Evolutionary conservation across 805 yeast genomes (phyloP), one percentile per base, ranked within the genome.

Genomic region (Kazachstania taianensis): DNA sequence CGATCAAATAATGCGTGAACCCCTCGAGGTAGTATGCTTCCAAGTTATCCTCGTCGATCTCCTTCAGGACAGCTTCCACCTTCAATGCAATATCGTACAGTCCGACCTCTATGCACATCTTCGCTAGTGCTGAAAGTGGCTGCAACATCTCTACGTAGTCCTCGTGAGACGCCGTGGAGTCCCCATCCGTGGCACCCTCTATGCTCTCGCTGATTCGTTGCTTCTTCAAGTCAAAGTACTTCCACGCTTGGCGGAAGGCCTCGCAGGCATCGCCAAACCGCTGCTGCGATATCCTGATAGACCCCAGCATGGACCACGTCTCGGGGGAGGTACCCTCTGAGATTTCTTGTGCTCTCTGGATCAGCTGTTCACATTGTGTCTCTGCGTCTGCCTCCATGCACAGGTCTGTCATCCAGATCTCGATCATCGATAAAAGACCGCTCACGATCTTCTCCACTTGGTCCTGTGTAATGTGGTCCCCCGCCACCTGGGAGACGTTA

Each of bases 361-460:
- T 78, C 44, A 83, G 66, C 37, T 67, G 67, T 48, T 86, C 81
- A 61, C 97, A 92, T 55, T 75, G 70, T 7, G 56, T 16, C 59
- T 92, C 97, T 2, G 97, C 97, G 45, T 79, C 77, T 3, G 75
- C 75, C 50, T 84, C 94, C 95, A 87, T 85, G 64, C 97, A 87
- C 44, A 87, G 65, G 63, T 89, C 96, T 1, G 97, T 89, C 96
- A 86, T 84, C 95, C 95, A 87, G 39, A 84, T 81, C 59, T 89
- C 98, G 50, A 92, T 81, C 63, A 80, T 71, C 5, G 95, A 78
- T 46, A 89, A 77, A 19, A 84, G 63, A 0, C 89, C 95, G 52
- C 78, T 81, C 43, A 80, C 75, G 32, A 84, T 53, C 53, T 81
- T 82, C 43, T 71, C 72, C 14, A 70, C 55, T 28, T 72, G 59